Conservation (phyloP, 805 yeast species). For the Kluyveromyces siamensis region DNA sequence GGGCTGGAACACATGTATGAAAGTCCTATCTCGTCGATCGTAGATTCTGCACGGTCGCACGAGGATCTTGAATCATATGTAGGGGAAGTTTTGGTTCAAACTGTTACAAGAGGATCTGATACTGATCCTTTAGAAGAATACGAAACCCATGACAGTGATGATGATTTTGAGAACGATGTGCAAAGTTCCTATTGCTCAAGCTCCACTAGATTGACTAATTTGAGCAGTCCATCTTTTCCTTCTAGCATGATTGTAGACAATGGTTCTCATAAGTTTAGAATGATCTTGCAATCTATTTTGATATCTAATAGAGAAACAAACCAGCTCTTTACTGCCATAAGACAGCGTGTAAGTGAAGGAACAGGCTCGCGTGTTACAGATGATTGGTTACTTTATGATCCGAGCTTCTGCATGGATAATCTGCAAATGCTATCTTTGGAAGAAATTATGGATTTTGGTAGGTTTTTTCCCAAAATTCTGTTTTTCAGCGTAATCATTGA, state of each 20-base stretch:
- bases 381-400: slow-evolving; percentile 35
- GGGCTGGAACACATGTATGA: too few species aligned
- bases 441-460: slow-evolving; percentile 26
- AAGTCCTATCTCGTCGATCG: too few species aligned
- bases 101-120: slow-evolving; percentile 6
- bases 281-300: slow-evolving; percentile 26
- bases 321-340: slow-evolving; percentile 26
- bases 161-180: background rate
- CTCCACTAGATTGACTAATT: too few species aligned
- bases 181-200: background rate
- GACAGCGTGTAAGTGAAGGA: slow-evolving; percentile 22
- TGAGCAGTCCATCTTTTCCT: slow-evolving; percentile 13
- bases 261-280: slow-evolving; percentile 23
- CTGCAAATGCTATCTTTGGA: slow-evolving; percentile 27
- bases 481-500: slow-evolving; percentile 17
- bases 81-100: slow-evolving; percentile 6
- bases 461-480: slow-evolving; percentile 24
- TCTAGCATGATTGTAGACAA: slow-evolving; percentile 26
- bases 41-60: background rate
- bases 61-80: slow-evolving; percentile 6
- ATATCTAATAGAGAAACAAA: slow-evolving; percentile 18
- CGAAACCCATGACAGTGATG: background rate
- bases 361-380: slow-evolving; percentile 27
- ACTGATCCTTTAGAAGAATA: background rate
- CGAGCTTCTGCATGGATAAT: slow-evolving; percentile 29